These are phyloP conservation scores for Dothideomycetes sp. DNA, from an alignment of 2,329 filamentous ascomycete species.

Conservation along the genomic window DNA sequence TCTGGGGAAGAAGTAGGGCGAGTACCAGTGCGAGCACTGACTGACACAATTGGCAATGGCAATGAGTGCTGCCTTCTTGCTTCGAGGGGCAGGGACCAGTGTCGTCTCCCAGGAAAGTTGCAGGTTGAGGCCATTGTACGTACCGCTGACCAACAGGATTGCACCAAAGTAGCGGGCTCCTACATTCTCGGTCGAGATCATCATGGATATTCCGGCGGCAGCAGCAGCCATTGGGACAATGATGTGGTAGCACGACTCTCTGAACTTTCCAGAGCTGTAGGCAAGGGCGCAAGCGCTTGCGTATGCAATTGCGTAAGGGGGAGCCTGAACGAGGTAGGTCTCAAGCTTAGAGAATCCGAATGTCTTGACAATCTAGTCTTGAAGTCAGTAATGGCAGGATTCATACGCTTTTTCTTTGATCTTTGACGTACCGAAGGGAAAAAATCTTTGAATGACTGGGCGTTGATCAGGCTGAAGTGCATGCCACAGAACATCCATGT, in stretches of 20 bases:
- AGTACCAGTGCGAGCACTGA: constrained; percentile 36
- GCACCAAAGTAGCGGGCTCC: constrained; percentile 25
- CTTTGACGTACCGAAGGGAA: constrained; percentile 22
- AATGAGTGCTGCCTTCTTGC: constrained; percentile 35
- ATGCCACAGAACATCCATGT: constrained; percentile 34
- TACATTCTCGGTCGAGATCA: constrained; percentile 25
- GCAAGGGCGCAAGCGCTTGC: constrained; percentile 20
- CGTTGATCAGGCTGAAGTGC: constrained; percentile 30
- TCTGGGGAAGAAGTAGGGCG: constrained; percentile 30
- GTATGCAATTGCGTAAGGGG: constrained; percentile 30
- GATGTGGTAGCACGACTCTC: constrained; percentile 26
- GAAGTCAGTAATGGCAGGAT: too few relatives aligned
- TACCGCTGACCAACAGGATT: constrained; percentile 27
- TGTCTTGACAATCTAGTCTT: constrained; percentile 1
- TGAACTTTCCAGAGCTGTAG: constrained; percentile 23
- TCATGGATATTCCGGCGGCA: constrained; percentile 20
- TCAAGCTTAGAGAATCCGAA: neutral
- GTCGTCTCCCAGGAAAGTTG: constrained; percentile 37
- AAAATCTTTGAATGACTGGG: constrained; percentile 27
- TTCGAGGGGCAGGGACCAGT: constrained; percentile 32
- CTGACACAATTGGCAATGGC: constrained; percentile 36
- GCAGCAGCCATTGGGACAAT: constrained; percentile 20
- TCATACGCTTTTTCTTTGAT: too few relatives aligned
- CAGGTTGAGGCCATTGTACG: constrained; percentile 33
- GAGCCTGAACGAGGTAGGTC: constrained; percentile 36